A percentile compares a stretch with the other conserved stretches of the same genome.
Evolutionary conservation across 208 protist genomes (phyloP).

Genomic region (Phytomonas sp.): DNA sequence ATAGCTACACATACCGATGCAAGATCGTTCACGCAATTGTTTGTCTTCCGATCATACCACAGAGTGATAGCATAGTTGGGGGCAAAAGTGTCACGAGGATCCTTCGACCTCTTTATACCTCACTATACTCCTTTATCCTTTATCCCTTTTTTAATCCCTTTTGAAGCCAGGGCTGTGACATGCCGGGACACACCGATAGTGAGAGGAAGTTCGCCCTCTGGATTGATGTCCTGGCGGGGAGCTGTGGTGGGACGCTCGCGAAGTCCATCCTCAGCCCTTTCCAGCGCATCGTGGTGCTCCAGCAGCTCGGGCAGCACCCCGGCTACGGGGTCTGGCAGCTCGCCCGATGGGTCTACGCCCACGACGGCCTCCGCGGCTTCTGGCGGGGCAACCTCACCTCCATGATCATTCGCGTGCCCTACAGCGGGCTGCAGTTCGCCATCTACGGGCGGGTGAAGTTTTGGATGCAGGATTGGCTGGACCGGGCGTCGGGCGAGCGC

Average conservation of each 20-base stretch:
- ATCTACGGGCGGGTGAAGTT: conserved; percentile 80
- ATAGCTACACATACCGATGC: neutral
- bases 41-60: neutral
- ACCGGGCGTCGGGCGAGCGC: neutral
- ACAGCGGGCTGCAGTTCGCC: conserved; percentile 83
- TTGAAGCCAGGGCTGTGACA: neutral
- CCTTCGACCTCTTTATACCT: no score
- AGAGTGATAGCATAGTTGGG: neutral
- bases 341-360: conserved; percentile 31
- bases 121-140: no score
- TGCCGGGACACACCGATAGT: conserved; percentile 5
- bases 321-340: conserved; percentile 34
- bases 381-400: conserved; percentile 86
- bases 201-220: conserved; percentile 71
- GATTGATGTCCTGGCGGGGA: conserved; percentile 77
- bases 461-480: conserved; percentile 56
- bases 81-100: no score
- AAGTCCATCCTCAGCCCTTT: conserved; percentile 81
- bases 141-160: neutral
- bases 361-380: conserved; percentile 69
- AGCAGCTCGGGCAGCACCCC: conserved; percentile 72
- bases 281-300: conserved; percentile 80
- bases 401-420: conserved; percentile 84
- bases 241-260: conserved; percentile 56
- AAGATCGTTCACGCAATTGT: neutral